Percentiles rank a stretch among this genome's conserved stretches.
phyloP scores from a whole-genome alignment of 2,329 filamentous ascomycete species.

The Aureobasidium sp. region DNA sequence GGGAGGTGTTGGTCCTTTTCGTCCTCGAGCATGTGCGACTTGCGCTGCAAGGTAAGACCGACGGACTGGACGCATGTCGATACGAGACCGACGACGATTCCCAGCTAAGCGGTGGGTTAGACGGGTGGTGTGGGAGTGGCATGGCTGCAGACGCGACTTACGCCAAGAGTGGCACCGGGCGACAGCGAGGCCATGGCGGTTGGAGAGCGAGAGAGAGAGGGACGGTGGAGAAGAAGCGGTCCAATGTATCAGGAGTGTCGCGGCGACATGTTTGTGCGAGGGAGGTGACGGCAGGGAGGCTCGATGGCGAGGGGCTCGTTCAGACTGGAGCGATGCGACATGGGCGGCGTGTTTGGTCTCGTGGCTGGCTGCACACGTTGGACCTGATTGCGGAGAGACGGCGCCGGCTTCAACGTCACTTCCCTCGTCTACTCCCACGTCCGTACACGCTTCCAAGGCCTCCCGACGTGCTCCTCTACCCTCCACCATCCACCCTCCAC shows the following conservation, averaged over 20 bases:
- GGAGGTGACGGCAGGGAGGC: background rate
- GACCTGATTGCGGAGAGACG: background rate
- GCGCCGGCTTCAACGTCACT: background rate
- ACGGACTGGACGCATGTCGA: conserved; percentile 93
- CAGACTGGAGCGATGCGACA: background rate
- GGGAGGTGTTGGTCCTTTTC: conserved; percentile 73
- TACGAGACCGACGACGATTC: conserved; percentile 83
- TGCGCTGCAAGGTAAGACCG: conserved; percentile 90
- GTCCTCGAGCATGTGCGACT: conserved; percentile 96
- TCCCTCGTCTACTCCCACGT: too few species aligned
- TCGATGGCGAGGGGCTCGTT: background rate
- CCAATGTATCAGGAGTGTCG: background rate
- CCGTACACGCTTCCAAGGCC: too few species aligned
- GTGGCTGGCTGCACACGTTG: too few species aligned
- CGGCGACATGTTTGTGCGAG: background rate
- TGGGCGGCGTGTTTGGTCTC: background rate
- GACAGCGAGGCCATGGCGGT: conserved; percentile 16
- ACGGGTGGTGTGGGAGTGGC: background rate
- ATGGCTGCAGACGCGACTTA: background rate
- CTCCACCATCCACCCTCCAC: background rate
- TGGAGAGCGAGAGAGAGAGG: background rate
- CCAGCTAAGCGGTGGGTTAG: conserved; percentile 41
- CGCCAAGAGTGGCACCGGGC: conserved; percentile 15
- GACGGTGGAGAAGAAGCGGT: background rate
- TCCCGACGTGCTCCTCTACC: too few species aligned